phyloP scores from a whole-genome alignment of 177 flowering plant genomes.

The Vitis hybrid region DNA sequence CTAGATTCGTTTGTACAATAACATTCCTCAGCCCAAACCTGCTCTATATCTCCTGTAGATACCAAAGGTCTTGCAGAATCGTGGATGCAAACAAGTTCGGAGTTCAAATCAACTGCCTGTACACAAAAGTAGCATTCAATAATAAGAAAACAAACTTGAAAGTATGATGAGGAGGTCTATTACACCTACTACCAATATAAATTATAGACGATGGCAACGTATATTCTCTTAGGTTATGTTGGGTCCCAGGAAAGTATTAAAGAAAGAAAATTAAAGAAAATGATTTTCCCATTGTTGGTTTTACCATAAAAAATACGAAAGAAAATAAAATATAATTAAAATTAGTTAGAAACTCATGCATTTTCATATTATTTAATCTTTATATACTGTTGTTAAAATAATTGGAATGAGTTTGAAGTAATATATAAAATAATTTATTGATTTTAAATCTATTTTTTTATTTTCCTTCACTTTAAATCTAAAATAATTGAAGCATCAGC shows the following conservation, averaged over 20 bases:
- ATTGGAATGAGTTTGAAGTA: too few species aligned
- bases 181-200: neutral
- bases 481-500: too few species aligned
- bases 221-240: neutral
- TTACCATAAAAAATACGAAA: too few species aligned
- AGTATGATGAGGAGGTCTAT: too few species aligned
- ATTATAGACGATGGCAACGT: neutral
- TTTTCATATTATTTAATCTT: too few species aligned
- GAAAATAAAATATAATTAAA: too few species aligned
- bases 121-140: slow-evolving; percentile 7
- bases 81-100: slow-evolving; percentile 92
- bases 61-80: slow-evolving; percentile 98
- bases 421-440: too few species aligned
- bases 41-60: slow-evolving; percentile 52
- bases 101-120: slow-evolving; percentile 69
- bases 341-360: too few species aligned
- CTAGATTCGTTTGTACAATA: neutral
- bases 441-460: too few species aligned
- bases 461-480: too few species aligned
- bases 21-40: slow-evolving; percentile 45
- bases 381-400: too few species aligned
- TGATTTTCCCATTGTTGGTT: too few species aligned
- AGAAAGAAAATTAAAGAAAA: neutral
- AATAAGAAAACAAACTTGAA: slow-evolving; percentile 1
- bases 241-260: neutral